phyloP scores from a whole-genome alignment of 108 stramenopile species.

The Nitzschia sp. region DNA sequence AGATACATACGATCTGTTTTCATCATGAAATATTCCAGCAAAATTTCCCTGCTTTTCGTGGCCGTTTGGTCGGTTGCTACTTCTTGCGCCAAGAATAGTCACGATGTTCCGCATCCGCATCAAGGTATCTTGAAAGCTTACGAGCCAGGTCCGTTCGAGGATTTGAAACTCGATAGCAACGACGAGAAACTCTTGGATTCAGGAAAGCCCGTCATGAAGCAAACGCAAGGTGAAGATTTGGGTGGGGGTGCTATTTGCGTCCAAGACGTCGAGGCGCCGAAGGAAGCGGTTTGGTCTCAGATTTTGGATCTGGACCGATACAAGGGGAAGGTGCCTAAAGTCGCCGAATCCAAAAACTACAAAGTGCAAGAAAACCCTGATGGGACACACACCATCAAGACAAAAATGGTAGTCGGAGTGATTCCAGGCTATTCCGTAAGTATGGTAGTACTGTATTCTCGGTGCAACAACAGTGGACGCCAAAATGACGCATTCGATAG shows the following conservation, averaged over 20 bases:
- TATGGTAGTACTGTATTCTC: background rate
- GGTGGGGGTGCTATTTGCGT: conserved; percentile 68
- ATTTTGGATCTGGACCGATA: conserved; percentile 63
- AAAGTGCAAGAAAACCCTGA: conserved; percentile 37
- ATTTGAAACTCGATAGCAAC: conserved; percentile 27
- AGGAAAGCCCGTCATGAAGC: conserved; percentile 71
- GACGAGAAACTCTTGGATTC: conserved; percentile 39
- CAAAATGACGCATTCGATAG: background rate
- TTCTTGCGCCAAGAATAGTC: conserved; percentile 15
- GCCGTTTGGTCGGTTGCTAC: background rate
- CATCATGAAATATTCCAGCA: conserved; percentile 3
- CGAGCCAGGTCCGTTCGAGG: conserved; percentile 49
- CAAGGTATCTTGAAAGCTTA: conserved; percentile 44
- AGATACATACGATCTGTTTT: no score
- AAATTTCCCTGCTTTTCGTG: background rate
- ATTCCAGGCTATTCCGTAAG: conserved; percentile 74
- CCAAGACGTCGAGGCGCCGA: conserved; percentile 72
- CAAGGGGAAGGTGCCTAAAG: conserved; percentile 70
- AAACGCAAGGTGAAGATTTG: conserved; percentile 27
- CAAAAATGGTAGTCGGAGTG: conserved; percentile 60
- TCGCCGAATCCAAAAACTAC: conserved; percentile 64
- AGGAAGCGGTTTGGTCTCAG: conserved; percentile 68
- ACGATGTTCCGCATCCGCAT: conserved; percentile 51
- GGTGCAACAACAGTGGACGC: no score
- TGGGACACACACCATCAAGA: conserved; percentile 59